phyloP scores from a whole-genome alignment of 371 early-diverging fungal genomes.

The Apophysomyces sp. region DNA sequence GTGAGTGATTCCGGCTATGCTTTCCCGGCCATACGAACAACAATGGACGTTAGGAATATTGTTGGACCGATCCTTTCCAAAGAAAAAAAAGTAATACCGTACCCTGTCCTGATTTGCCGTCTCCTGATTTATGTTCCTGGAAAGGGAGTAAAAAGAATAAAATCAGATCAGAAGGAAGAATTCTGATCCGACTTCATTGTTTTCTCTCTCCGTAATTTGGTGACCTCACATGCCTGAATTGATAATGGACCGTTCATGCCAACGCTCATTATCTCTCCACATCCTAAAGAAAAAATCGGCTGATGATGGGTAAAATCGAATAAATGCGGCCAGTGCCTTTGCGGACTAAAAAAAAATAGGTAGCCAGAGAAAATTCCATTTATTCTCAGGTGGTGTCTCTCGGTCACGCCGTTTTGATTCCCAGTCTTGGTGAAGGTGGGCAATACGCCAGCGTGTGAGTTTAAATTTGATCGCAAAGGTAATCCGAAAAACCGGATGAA shows the following conservation, averaged over 20 bases:
- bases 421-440: not conserved
- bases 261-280: not conserved
- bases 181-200: slow-evolving; percentile 3
- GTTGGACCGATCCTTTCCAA: not conserved
- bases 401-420: not conserved
- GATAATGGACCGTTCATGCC: not conserved
- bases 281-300: not conserved
- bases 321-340: not conserved
- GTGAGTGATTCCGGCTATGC: not conserved
- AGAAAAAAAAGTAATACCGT: not conserved
- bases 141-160: not conserved
- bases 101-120: not conserved
- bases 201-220: not conserved
- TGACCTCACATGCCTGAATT: not conserved
- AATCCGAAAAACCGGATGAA: not conserved
- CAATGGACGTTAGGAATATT: not conserved
- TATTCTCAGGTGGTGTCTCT: not conserved
- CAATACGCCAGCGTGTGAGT: not conserved
- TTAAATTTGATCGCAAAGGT: not conserved
- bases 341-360: not conserved
- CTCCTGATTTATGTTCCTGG: not conserved
- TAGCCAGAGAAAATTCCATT: not conserved
- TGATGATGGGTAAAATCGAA: not conserved
- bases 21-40: not conserved
- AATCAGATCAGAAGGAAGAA: not conserved